Conservation (phyloP, 75 land plant genomes). For the Adiantum capillusveneris region DNA sequence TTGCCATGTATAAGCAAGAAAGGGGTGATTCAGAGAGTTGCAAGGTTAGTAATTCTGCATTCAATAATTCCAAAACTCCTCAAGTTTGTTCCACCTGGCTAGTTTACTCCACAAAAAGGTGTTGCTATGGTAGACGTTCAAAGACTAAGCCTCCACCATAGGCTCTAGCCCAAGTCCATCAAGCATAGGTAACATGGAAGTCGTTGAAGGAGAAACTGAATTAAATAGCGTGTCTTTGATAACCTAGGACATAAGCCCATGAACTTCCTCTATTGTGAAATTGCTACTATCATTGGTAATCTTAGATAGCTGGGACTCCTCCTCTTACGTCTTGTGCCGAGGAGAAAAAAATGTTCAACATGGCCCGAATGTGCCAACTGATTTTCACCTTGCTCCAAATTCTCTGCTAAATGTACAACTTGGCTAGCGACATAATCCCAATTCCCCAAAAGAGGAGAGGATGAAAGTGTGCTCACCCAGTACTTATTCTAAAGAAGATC, state of each 20-base stretch:
- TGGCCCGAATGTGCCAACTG: conserved; percentile 83
- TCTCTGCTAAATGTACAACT: conserved; percentile 97
- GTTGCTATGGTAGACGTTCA: neutral
- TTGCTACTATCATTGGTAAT: conserved; percentile 91
- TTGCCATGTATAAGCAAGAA: too few species aligned
- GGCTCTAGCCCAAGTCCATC: conserved; percentile 74
- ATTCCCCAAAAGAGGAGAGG: conserved; percentile 85
- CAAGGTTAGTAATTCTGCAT: too few species aligned
- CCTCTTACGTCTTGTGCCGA: conserved; percentile 85
- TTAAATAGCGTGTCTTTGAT: conserved; percentile 94
- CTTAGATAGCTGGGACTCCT: conserved; percentile 97
- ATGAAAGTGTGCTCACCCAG: conserved; percentile 98
- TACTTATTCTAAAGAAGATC: conserved; percentile 98
- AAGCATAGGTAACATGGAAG: conserved; percentile 3
- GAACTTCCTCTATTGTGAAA: conserved; percentile 96
- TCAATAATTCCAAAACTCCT: too few species aligned
- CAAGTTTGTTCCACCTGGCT: too few species aligned
- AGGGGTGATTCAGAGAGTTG: too few species aligned
- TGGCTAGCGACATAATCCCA: conserved; percentile 99
- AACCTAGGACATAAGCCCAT: conserved; percentile 99
- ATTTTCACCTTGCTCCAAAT: conserved; percentile 90
- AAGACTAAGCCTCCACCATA: conserved; percentile 67
- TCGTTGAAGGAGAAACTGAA: conserved; percentile 52
- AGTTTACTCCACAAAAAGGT: too few species aligned
- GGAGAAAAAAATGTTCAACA: conserved; percentile 60